Evolutionary conservation across 345 rosid genomes (phyloP), one percentile per base, ranked within the genome.

Genomic region (Anastatica hierochuntica): DNA sequence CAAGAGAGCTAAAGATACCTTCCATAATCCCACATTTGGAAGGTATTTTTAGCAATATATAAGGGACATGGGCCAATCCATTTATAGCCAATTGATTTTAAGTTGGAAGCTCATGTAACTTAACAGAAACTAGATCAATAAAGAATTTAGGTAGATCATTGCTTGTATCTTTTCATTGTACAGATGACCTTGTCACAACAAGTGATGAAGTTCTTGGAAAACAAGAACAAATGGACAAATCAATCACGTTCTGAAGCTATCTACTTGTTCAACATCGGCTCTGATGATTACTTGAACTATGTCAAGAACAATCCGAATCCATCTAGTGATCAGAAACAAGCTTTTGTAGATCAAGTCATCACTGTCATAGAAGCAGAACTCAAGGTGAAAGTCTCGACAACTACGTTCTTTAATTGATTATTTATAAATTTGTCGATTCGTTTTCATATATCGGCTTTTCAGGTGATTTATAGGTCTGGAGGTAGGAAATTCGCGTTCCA

Each of bases 401-500:
- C n/a, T n/a, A n/a, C n/a, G n/a, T n/a, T n/a, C n/a, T n/a, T n/a
- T n/a, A n/a, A n/a, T n/a, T n/a, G n/a, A n/a, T n/a, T n/a, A n/a
- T n/a, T n/a, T n/a, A n/a, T n/a, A n/a, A n/a, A n/a, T n/a, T n/a
- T n/a, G n/a, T n/a, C n/a, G n/a, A n/a, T n/a, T n/a, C n/a, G n/a
- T n/a, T n/a, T n/a, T n/a, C n/a, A n/a, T n/a, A n/a, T 14, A 29
- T 29, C 2, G 9, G 10, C 10, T n/a, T 64, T 39, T 19, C 37
- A 68, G 73, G 65, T 41, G 13, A n/a, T 69, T 50, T 69, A 57
- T 14, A 55, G 19, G 1, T 16, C 52, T 2, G 73, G 69, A 18
- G 73, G 65, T 4, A 58, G 73, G 27, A 69, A 58, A 33, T 69
- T 63, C 23, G 69, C 60, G 12, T 57, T 69, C 8, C 73, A 69